Evolutionary conservation across 2,329 filamentous ascomycete species (phyloP), one percentile per base, ranked within the genome.

Genomic region (Septoria petroselini): DNA sequence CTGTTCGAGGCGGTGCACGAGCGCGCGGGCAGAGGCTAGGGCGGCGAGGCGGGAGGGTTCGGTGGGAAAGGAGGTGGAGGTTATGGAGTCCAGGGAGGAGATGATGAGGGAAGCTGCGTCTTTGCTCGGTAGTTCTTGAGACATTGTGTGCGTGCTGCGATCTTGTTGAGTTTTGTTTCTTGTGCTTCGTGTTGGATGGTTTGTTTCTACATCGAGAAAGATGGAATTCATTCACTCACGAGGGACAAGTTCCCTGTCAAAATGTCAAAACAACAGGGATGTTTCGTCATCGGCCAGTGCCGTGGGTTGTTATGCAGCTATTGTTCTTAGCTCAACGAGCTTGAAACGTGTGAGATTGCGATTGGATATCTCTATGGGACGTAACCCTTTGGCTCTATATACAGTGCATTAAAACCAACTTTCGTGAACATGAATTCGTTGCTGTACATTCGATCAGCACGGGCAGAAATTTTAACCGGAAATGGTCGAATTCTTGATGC

Each of bases 1-100:
- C 12, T 33, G 39, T 38, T 58, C 52, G 23, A 58, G 42, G 1
- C 56, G 48, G 2, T 18, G 18, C 11, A 49, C 43, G 17, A 57
- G 51, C 18, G 52, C 38, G 2, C 44, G 49, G 7, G 52, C 54
- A 30, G 40, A 52, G 9, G 31, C n/a, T 8, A 56, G 41, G 5
- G 42, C 48, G 7, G 39, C 8, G 30, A 41, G 7, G 25, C 53
- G 44, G 19, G n/a, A 18, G 5, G 41, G 12, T 25, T 54, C 53
- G 14, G 50, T 18, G n/a, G 15, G 27, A 31, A 56, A 58, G 9
- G 27, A 49, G 8, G 52, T 45, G 17, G 27, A 40, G 40, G 49
- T 31, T 7, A 46, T 35, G 14, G 25, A 29, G 17, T 40, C 8
- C 23, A 55, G 23, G 14, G 7, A 11, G 7, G 34, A 8, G 18